Conservation (phyloP, 306 rosid species). For the Acmispon strigosus region DNA sequence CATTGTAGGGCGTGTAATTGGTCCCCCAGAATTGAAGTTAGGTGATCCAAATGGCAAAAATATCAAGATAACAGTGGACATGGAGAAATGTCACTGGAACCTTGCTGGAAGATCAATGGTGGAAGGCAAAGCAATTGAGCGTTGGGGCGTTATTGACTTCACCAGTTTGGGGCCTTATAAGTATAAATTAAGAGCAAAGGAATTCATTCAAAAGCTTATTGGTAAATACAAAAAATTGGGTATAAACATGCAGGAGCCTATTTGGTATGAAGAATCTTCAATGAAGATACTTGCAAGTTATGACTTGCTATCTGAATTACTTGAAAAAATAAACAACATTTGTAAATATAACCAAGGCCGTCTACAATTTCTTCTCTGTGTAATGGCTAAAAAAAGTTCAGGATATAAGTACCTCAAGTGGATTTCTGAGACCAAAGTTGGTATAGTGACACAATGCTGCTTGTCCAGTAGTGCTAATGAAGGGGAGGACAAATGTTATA, state of each 20-base stretch:
- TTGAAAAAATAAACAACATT: constrained; percentile 28
- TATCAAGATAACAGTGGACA: constrained; percentile 36
- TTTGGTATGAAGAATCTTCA: constrained; percentile 22
- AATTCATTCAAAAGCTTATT: constrained; percentile 42
- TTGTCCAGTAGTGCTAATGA: constrained; percentile 42
- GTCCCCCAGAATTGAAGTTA: constrained; percentile 59
- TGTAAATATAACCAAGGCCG: background rate
- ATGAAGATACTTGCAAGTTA: constrained; percentile 34
- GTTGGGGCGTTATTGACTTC: constrained; percentile 64
- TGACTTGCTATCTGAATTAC: constrained; percentile 34
- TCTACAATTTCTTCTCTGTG: constrained; percentile 65
- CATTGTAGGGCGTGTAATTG: constrained; percentile 56
- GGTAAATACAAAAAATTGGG: constrained; percentile 47
- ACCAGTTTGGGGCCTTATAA: constrained; percentile 1
- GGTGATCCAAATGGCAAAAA: constrained; percentile 45
- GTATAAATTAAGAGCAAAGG: constrained; percentile 14
- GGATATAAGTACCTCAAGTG: constrained; percentile 70
- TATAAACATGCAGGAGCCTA: constrained; percentile 51
- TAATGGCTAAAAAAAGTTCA: constrained; percentile 49
- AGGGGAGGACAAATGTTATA: constrained; percentile 48
- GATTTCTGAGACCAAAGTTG: constrained; percentile 68
- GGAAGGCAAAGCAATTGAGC: constrained; percentile 48
- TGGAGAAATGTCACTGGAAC: constrained; percentile 67
- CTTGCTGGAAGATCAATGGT: constrained; percentile 51
- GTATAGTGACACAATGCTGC: constrained; percentile 79